Percentiles rank a stretch among this genome's conserved stretches.
Conservation (phyloP, 2,329 filamentous ascomycete species). For the Penicillium brevicompactum region DNA sequence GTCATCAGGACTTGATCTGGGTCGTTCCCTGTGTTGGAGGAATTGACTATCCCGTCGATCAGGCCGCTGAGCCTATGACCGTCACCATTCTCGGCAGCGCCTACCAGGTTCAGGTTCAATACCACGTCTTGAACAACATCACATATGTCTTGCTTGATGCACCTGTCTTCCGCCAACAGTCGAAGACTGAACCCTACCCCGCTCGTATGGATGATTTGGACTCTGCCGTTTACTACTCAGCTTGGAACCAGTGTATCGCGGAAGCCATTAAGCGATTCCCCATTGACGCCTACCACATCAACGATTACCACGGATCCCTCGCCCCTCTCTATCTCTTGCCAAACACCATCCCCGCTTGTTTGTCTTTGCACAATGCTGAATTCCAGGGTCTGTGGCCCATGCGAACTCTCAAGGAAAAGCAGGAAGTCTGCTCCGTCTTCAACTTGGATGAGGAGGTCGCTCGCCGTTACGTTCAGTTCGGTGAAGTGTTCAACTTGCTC, state of each 20-base stretch:
- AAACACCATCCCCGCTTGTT: slow-evolving; percentile 60
- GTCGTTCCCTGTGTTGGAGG: slow-evolving; percentile 65
- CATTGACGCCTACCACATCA: slow-evolving; percentile 66
- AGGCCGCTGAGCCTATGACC: slow-evolving; percentile 61
- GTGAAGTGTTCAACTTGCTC: slow-evolving; percentile 69
- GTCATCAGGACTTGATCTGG: slow-evolving; percentile 67
- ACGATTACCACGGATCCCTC: slow-evolving; percentile 65
- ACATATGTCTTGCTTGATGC: slow-evolving; percentile 69
- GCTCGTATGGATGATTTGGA: slow-evolving; percentile 70
- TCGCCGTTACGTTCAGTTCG: slow-evolving; percentile 65
- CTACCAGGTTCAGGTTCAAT: slow-evolving; percentile 66
- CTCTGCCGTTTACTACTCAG: slow-evolving; percentile 68
- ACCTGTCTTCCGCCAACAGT: slow-evolving; percentile 67
- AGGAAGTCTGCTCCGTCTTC: slow-evolving; percentile 67
- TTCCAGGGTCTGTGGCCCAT: slow-evolving; percentile 72
- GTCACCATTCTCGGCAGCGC: slow-evolving; percentile 62
- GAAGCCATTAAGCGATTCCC: slow-evolving; percentile 65
- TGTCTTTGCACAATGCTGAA: slow-evolving; percentile 71
- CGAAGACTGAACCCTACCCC: slow-evolving; percentile 65
- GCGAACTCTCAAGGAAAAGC: slow-evolving; percentile 61
- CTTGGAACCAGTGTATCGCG: slow-evolving; percentile 71
- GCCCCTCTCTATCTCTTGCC: slow-evolving; percentile 68
- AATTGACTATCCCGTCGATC: slow-evolving; percentile 64
- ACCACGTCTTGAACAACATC: slow-evolving; percentile 65
- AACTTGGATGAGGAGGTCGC: slow-evolving; percentile 62